A percentile compares a stretch with the other conserved stretches of the same genome.
Evolutionary conservation across 2,329 filamentous ascomycete genomes (phyloP).

Genomic region (Verruconis gallopava): DNA sequence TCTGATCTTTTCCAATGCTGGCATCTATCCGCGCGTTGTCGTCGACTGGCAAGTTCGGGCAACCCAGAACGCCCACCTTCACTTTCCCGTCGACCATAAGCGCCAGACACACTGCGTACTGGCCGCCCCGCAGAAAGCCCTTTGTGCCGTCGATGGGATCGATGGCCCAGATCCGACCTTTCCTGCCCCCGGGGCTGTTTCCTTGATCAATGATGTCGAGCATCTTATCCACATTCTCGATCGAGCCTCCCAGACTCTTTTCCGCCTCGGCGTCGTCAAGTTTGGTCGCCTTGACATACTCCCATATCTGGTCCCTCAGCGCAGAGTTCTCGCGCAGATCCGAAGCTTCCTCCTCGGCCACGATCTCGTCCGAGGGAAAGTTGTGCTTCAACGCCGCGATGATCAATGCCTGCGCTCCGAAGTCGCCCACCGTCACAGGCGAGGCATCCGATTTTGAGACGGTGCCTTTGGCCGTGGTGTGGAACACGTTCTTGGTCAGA

Average conservation of each 20-base stretch:
- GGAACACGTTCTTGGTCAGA: slow-evolving; percentile 64
- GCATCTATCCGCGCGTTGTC: slow-evolving; percentile 59
- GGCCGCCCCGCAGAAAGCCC: slow-evolving; percentile 87
- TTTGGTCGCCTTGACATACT: slow-evolving; percentile 55
- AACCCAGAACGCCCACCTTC: slow-evolving; percentile 86
- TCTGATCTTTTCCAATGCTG: slow-evolving; percentile 61
- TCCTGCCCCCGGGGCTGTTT: slow-evolving; percentile 55
- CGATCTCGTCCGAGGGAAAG: slow-evolving; percentile 83
- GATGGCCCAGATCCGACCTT: slow-evolving; percentile 82
- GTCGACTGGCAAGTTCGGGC: slow-evolving; percentile 86
- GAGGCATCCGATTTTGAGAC: slow-evolving; percentile 90
- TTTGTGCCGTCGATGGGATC: slow-evolving; percentile 98
- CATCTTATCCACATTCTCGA: slow-evolving; percentile 52
- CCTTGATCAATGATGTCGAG: slow-evolving; percentile 45
- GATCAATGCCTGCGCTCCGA: slow-evolving; percentile 92
- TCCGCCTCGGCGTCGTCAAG: slow-evolving; percentile 54
- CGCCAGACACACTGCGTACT: slow-evolving; percentile 91
- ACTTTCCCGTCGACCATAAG: slow-evolving; percentile 89
- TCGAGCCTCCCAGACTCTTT: slow-evolving; percentile 53
- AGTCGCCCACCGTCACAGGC: slow-evolving; percentile 95
- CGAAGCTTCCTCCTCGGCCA: slow-evolving; percentile 87
- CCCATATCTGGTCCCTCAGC: slow-evolving; percentile 69
- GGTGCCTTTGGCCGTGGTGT: slow-evolving; percentile 88
- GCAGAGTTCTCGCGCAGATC: slow-evolving; percentile 58
- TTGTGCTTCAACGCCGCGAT: slow-evolving; percentile 78